Conservation (phyloP, 139 green algal species). For the Edaphochlamys debaryana region DNA sequence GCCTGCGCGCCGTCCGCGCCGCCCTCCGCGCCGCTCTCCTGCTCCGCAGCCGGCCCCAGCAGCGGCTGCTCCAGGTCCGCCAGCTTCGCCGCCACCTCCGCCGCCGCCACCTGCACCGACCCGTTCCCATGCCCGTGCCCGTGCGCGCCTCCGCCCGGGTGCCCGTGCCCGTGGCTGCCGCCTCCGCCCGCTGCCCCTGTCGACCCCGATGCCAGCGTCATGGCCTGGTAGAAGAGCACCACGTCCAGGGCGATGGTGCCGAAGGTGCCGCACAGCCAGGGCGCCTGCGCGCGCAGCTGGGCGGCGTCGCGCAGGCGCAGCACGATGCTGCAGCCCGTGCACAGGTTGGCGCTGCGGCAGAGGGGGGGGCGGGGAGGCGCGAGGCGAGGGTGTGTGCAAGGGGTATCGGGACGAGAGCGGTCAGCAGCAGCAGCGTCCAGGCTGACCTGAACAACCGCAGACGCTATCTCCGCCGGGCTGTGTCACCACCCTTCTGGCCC, state of each 20-base stretch:
- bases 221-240: slow-evolving; percentile 76
- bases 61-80: too few relatives aligned
- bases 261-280: slow-evolving; percentile 87
- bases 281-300: slow-evolving; percentile 71
- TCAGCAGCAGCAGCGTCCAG: background rate
- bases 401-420: background rate
- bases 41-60: too few relatives aligned
- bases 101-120: too few relatives aligned
- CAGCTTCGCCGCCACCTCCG: too few relatives aligned
- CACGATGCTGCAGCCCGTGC: slow-evolving; percentile 83
- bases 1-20: too few relatives aligned
- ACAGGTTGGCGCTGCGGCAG: slow-evolving; percentile 71
- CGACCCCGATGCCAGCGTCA: too few relatives aligned
- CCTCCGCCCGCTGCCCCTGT: too few relatives aligned
- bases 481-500: background rate
- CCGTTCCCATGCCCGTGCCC: too few relatives aligned
- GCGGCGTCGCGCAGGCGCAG: slow-evolving; percentile 60
- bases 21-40: too few relatives aligned
- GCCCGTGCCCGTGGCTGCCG: too few relatives aligned
- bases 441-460: too few relatives aligned
- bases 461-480: background rate
- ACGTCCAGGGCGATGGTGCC: slow-evolving; percentile 87
- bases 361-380: background rate
- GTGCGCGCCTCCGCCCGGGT: too few relatives aligned
- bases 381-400: background rate